Base-by-base conservation (phyloP, 352 stramenopile species). In the Achlya hypogyna region DNA sequence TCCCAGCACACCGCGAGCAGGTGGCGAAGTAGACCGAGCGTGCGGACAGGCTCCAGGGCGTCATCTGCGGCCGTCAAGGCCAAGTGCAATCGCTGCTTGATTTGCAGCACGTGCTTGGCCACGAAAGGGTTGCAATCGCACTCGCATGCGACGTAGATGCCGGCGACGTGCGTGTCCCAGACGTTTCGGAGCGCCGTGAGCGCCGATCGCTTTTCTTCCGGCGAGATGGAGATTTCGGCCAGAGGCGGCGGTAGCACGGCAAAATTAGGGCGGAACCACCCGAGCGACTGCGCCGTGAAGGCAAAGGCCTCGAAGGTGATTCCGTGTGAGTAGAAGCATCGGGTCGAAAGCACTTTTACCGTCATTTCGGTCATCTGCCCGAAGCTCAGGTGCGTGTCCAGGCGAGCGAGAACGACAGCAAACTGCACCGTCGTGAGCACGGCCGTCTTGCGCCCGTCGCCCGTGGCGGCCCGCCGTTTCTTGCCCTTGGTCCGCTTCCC, bases 221-320 rank as follows among this genome's bases (percentile, higher is more conserved):
- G 12, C 0, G 28, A n/a, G 22, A 42, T 25, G 3, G 51, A 49
- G 14, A 67, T 27, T n/a, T 54, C 42, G 10, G 51, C 22, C 2
- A 54, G 16, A 9, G 49, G 43, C 16, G 60, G 18, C 2, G 43
- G 28, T 18, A 54, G 10, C 4, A 27, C 42, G 4, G 22, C 23
- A 58, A 67, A 67, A 22, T 67, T 34, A 31, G 27, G 29, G 2
- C 60, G 25, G 43, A 67, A 67, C 60, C 60, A 67, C 12, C 43
- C 42, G 34, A 28, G 18, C 1, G 20, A 23, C 20, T 59, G n/a
- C 2, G 60, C 60, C 32, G 60, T 53, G 27, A n/a, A 32, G 6
- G 45, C 43, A 58, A 67, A 67, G 4, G 60, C 42, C 22, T 67
- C 42, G 32, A 27, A 34, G 10, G 60, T 67, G 60, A 67, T 67